These are phyloP conservation scores for Macrotyloma uniflorum DNA, from an alignment of 306 rosid species.

Conservation along the genomic window DNA sequence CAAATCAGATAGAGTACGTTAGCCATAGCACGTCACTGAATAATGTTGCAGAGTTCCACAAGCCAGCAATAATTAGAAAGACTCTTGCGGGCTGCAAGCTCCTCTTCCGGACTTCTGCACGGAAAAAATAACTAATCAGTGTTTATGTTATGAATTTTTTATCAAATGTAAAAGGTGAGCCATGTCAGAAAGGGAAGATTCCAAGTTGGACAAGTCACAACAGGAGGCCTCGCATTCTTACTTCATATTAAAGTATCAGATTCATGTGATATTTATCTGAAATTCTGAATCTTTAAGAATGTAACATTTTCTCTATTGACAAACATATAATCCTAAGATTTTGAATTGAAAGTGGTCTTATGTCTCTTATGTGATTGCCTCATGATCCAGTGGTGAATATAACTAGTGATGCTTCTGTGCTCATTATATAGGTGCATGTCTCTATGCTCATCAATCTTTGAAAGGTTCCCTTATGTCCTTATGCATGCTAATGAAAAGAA, in stretches of 20 bases:
- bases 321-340: too few species aligned
- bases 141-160: neutral
- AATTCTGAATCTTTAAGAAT: conserved; percentile 3
- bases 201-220: conserved; percentile 40
- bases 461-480: neutral
- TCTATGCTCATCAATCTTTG: neutral
- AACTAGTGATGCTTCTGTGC: too few species aligned
- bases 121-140: conserved; percentile 25
- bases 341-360: too few species aligned
- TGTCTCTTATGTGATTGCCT: too few species aligned
- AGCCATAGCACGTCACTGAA: conserved; percentile 65
- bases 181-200: conserved; percentile 30
- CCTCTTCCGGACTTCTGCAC: conserved; percentile 62
- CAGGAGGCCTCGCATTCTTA: conserved; percentile 49
- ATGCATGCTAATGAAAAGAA: neutral
- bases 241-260: conserved; percentile 32
- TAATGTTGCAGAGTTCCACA: conserved; percentile 78
- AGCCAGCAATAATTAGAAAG: conserved; percentile 77
- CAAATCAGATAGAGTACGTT: conserved; percentile 46
- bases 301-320: conserved; percentile 8
- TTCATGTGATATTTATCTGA: conserved; percentile 9
- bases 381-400: too few species aligned
- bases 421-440: neutral
- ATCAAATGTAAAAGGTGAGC: neutral
- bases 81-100: conserved; percentile 67